phyloP scores from a whole-genome alignment of 768 basidiomycete genomes.

The Suillus bovinus region DNA sequence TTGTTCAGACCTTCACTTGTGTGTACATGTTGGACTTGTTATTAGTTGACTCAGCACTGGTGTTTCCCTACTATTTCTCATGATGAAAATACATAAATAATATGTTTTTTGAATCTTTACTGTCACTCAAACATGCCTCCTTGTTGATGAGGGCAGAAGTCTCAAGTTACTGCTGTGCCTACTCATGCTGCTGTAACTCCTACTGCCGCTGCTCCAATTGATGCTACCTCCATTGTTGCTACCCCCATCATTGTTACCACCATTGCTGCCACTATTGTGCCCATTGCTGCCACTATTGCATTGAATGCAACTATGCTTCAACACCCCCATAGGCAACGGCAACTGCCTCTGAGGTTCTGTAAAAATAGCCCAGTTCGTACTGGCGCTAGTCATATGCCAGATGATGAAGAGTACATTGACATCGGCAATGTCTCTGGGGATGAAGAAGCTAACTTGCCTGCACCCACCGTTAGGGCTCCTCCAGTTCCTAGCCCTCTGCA shows the following conservation, averaged over 20 bases:
- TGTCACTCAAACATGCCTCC: background rate
- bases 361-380: background rate
- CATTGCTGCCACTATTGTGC: background rate
- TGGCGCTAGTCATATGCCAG: background rate
- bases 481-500: background rate
- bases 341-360: background rate
- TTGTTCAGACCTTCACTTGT: background rate
- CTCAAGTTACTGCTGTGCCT: background rate
- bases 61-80: background rate
- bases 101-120: background rate
- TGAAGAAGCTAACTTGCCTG: background rate
- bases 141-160: background rate
- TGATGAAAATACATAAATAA: background rate
- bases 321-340: background rate
- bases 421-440: background rate
- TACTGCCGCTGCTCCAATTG: background rate
- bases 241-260: background rate
- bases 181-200: background rate
- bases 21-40: background rate
- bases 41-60: background rate
- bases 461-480: background rate
- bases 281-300: background rate
- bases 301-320: background rate
- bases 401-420: background rate
- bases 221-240: background rate